Conservation (phyloP, 2,329 filamentous ascomycete species). For the Penicillium hesseltinei region DNA sequence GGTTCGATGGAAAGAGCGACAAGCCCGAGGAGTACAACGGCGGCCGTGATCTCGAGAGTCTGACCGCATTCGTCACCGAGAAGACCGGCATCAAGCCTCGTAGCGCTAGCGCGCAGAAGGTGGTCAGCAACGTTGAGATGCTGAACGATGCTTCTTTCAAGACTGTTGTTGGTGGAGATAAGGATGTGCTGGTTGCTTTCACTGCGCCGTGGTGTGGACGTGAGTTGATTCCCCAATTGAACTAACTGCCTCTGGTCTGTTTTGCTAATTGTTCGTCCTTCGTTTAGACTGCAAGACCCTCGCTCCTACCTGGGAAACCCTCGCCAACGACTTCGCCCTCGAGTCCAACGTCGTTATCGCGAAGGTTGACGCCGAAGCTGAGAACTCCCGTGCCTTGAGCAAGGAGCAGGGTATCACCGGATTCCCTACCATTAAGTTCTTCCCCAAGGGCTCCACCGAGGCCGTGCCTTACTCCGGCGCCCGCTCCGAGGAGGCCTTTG, state of each 20-base stretch:
- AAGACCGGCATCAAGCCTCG: slow-evolving; percentile 84
- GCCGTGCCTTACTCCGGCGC: slow-evolving; percentile 69
- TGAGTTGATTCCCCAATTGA: slow-evolving; percentile 54
- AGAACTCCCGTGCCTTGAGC: slow-evolving; percentile 76
- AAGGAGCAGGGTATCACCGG: slow-evolving; percentile 73
- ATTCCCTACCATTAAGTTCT: slow-evolving; percentile 98
- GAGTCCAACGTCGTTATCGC: slow-evolving; percentile 81
- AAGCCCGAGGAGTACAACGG: slow-evolving; percentile 81
- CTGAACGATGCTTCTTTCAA: slow-evolving; percentile 79
- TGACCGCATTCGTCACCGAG: slow-evolving; percentile 75
- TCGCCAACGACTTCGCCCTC: slow-evolving; percentile 75
- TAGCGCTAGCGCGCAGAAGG: slow-evolving; percentile 54
- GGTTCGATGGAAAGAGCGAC: slow-evolving; percentile 92
- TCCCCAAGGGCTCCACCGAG: slow-evolving; percentile 77
- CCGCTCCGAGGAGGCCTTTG: slow-evolving; percentile 71
- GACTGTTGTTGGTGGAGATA: slow-evolving; percentile 73
- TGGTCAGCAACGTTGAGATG: slow-evolving; percentile 73
- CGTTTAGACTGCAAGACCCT: slow-evolving; percentile 88
- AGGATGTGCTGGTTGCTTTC: slow-evolving; percentile 92
- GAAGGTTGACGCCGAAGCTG: slow-evolving; percentile 91
- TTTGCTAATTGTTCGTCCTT: slow-evolving; percentile 7
- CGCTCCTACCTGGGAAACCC: slow-evolving; percentile 82
- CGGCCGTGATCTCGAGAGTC: slow-evolving; percentile 81
- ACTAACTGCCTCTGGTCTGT: not conserved
- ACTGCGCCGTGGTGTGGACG: slow-evolving; percentile 98